Evolutionary conservation across 2,329 filamentous ascomycete species (phyloP), one percentile per base, ranked within the genome.

Genomic region (Periconia sp.): DNA sequence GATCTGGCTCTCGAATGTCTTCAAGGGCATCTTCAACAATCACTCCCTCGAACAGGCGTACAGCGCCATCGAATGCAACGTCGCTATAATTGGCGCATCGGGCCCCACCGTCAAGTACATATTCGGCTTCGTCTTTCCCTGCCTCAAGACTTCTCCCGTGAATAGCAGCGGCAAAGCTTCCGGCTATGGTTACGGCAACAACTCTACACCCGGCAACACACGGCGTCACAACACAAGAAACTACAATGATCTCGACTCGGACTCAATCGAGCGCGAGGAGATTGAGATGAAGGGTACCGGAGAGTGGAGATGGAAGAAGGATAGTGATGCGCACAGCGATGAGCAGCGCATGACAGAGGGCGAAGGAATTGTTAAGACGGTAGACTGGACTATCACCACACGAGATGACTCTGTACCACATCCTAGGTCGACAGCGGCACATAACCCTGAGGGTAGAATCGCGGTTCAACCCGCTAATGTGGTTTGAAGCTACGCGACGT

Each of bases 341-440:
- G 55, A 58, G 44, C 53, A 55, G 26, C 36, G 36, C 10, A 56
- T 55, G 4, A 46, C 43, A 11, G 39, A 40, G 10, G 31, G 30
- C 12, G 34, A 40, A 4, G 54, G 55, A 3, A 61, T 61, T 25
- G 34, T 48, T 5, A 59, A 59, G 40, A 61, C 47, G 11, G 55
- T 61, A 12, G 51, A 59, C 19, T 57, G 55, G 57, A 52, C 39
- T 4, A 45, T 59, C n/a, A n/a, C n/a, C n/a, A n/a, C n/a, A n/a
- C n/a, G n/a, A n/a, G n/a, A n/a, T n/a, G n/a, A n/a, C n/a, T n/a
- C n/a, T n/a, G n/a, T n/a, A n/a, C n/a, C n/a, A n/a, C n/a, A n/a
- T n/a, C n/a, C n/a, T n/a, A n/a, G n/a, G n/a, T n/a, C n/a, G n/a
- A n/a, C n/a, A n/a, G n/a, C n/a, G n/a, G n/a, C n/a, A n/a, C n/a